These are phyloP conservation scores for Plasmodium chabaudi DNA, from an alignment of 169 alveolate genomes.

Conservation along the genomic window DNA sequence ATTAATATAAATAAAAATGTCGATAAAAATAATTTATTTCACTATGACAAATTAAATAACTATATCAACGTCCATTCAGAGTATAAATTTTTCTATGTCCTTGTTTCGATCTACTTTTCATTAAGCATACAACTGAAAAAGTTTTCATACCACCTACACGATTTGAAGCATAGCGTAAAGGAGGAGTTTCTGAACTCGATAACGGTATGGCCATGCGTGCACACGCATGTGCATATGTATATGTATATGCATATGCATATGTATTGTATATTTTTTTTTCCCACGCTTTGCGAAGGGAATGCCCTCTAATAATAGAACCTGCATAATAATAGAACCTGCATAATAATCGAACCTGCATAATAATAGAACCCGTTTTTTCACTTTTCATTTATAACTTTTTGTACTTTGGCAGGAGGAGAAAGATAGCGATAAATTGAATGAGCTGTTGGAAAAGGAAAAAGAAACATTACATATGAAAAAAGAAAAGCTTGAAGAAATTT, in stretches of 20 bases:
- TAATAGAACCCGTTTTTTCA: no score
- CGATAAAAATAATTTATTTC: slow-evolving; percentile 12
- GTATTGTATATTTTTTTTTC: no score
- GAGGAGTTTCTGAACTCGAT: slow-evolving; percentile 45
- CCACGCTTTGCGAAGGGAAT: no score
- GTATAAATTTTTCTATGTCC: slow-evolving; percentile 37
- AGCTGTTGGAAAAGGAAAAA: slow-evolving; percentile 48
- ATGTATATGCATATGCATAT: not conserved
- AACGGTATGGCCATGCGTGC: not conserved
- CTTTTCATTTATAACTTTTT: not conserved
- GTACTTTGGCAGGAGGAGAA: slow-evolving; percentile 32
- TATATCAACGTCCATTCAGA: slow-evolving; percentile 64
- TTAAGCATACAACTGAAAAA: slow-evolving; percentile 23
- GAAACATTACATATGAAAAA: slow-evolving; percentile 17
- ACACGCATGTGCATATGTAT: not conserved
- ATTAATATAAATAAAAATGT: slow-evolving; percentile 13
- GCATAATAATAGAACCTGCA: no score
- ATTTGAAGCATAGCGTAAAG: slow-evolving; percentile 10
- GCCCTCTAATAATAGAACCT: no score
- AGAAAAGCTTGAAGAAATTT: slow-evolving; percentile 38
- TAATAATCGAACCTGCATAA: no score
- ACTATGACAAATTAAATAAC: slow-evolving; percentile 27
- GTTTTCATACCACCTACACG: slow-evolving; percentile 12
- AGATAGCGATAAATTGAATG: slow-evolving; percentile 46
- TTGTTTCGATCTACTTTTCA: slow-evolving; percentile 44